A percentile compares a stretch with the other conserved stretches of the same genome.
These are phyloP conservation scores for Aspergillus novofumigatus DNA, from an alignment of 2,329 filamentous ascomycete species.

Conservation along the genomic window DNA sequence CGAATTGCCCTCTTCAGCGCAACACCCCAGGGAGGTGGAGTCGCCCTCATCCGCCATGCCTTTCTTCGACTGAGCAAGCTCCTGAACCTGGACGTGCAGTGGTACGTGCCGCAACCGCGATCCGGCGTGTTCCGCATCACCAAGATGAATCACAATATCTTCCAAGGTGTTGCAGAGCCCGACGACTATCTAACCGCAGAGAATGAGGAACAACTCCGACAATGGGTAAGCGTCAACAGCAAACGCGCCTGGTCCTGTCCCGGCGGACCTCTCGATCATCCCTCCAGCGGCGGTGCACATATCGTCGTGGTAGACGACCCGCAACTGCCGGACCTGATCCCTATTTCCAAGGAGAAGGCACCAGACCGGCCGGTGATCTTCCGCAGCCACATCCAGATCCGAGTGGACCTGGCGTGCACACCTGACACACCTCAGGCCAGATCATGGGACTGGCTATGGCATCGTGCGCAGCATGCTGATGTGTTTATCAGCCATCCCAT, in stretches of 20 bases:
- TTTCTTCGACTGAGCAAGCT: conserved; percentile 66
- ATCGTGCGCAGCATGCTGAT: conserved; percentile 65
- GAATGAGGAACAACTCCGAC: conserved; percentile 56
- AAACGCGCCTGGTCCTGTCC: conserved; percentile 68
- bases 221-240: conserved; percentile 72
- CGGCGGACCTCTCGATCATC: conserved; percentile 62
- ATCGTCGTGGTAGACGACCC: conserved; percentile 77
- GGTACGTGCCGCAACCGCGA: conserved; percentile 72
- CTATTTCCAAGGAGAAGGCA: conserved; percentile 66
- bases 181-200: conserved; percentile 60
- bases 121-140: conserved; percentile 78
- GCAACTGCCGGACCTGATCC: conserved; percentile 76
- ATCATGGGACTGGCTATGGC: conserved; percentile 73
- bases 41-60: conserved; percentile 77
- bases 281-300: conserved; percentile 68
- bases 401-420: conserved; percentile 64
- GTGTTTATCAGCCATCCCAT: conserved; percentile 82
- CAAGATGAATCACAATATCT: conserved; percentile 84
- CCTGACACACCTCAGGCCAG: conserved; percentile 64
- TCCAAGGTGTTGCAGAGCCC: conserved; percentile 69
- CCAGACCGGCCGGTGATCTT: conserved; percentile 74
- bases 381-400: conserved; percentile 78
- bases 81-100: conserved; percentile 65
- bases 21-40: conserved; percentile 77
- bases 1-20: conserved; percentile 76